These are phyloP conservation scores for Eucalyptus erythrocorys DNA, from an alignment of 345 rosid species.

Conservation along the genomic window DNA sequence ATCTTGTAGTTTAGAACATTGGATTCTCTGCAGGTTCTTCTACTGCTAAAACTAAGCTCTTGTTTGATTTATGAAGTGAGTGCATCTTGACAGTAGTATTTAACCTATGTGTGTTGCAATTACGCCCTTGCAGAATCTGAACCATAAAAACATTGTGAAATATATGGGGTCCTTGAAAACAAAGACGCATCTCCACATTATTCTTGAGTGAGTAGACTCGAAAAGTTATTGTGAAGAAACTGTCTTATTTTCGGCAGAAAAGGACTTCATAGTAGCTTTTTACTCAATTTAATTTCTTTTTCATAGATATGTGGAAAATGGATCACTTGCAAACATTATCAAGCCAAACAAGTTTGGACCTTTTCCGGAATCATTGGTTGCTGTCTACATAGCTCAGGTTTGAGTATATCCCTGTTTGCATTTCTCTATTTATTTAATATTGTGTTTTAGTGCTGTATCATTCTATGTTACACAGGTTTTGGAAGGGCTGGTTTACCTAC, in stretches of 20 bases:
- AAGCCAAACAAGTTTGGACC: conserved; percentile 99
- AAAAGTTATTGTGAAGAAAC: not conserved
- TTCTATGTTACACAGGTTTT: conserved; percentile 48
- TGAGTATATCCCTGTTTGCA: conserved; percentile 6
- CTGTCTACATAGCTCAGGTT: conserved; percentile 98
- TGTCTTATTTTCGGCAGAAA: not conserved
- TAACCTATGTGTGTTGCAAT: not conserved
- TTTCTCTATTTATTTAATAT: not conserved
- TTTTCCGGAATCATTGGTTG: conserved; percentile 95
- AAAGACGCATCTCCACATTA: conserved; percentile 87
- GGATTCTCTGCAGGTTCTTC: not conserved
- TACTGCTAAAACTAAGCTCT: not conserved
- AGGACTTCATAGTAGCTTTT: not conserved
- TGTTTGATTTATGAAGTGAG: not conserved
- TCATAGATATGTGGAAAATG: conserved; percentile 93
- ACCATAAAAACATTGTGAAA: conserved; percentile 97
- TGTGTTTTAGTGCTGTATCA: not conserved
- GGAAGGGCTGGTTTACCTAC: conserved; percentile 95
- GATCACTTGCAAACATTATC: conserved; percentile 95
- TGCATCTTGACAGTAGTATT: not conserved
- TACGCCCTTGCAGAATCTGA: conserved; percentile 56
- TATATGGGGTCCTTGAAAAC: conserved; percentile 97
- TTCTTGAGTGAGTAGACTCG: conserved; percentile 76
- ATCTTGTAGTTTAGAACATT: not conserved
- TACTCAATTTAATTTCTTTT: not conserved